phyloP scores from a whole-genome alignment of 1,284 basidiomycete genomes.

The Neotropicomus parvogracilis region DNA sequence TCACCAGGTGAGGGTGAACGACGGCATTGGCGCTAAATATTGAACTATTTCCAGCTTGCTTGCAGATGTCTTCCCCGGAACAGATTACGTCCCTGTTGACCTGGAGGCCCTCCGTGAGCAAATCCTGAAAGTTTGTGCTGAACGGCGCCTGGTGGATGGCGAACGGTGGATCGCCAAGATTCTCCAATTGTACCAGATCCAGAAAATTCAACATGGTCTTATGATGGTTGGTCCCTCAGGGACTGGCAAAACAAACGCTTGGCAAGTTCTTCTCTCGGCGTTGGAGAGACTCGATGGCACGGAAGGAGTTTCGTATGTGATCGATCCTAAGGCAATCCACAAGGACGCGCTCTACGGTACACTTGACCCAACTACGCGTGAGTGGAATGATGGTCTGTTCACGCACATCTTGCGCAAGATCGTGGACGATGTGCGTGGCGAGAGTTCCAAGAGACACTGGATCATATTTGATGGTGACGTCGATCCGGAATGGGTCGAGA shows the following conservation, averaged over 20 bases:
- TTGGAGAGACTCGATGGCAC: slow-evolving; percentile 88
- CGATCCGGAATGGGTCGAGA: slow-evolving; percentile 99
- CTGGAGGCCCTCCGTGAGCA: slow-evolving; percentile 81
- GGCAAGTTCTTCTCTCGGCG: slow-evolving; percentile 91
- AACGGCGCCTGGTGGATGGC: slow-evolving; percentile 81
- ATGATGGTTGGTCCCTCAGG: slow-evolving; percentile 99
- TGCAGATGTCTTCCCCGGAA: slow-evolving; percentile 96
- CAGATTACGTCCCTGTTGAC: slow-evolving; percentile 87
- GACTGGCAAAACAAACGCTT: slow-evolving; percentile 95
- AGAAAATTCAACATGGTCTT: slow-evolving; percentile 98
- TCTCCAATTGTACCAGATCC: slow-evolving; percentile 97
- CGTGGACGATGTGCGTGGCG: slow-evolving; percentile 97
- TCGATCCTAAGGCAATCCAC: slow-evolving; percentile 98
- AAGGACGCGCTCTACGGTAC: slow-evolving; percentile 98
- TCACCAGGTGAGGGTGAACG: slow-evolving; percentile 67
- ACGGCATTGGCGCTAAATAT: slow-evolving; percentile 7
- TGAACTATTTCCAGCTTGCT: slow-evolving; percentile 60
- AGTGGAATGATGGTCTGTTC: slow-evolving; percentile 99
- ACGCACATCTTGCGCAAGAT: slow-evolving; percentile 98
- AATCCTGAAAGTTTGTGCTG: slow-evolving; percentile 84
- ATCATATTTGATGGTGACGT: slow-evolving; percentile 99
- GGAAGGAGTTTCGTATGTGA: slow-evolving; percentile 94
- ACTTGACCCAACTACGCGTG: slow-evolving; percentile 93
- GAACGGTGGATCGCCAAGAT: slow-evolving; percentile 96
- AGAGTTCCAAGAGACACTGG: slow-evolving; percentile 97